These are phyloP conservation scores for Psilocybe tampanensis DNA, from an alignment of 768 basidiomycete species.

Conservation along the genomic window DNA sequence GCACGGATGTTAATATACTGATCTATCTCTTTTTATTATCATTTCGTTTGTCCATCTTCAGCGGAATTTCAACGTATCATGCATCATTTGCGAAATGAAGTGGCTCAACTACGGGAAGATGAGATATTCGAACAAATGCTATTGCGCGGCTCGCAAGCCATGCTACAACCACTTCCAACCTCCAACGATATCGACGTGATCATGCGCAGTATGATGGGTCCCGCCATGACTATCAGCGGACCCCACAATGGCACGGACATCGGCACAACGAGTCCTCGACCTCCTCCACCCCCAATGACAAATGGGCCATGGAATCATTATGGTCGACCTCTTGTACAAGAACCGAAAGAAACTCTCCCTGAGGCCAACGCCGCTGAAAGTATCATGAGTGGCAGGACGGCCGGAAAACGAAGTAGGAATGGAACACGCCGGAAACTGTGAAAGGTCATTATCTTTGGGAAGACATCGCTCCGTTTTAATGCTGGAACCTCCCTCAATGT, in stretches of 20 bases:
- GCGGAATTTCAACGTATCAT: conserved; percentile 38
- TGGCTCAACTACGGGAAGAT: conserved; percentile 47
- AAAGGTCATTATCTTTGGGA: not conserved
- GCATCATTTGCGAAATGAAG: conserved; percentile 34
- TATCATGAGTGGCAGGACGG: conserved; percentile 23
- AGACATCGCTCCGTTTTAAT: no score
- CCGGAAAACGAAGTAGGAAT: conserved; percentile 29
- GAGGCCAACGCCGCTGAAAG: conserved; percentile 10
- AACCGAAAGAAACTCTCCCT: conserved; percentile 14
- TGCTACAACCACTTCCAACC: conserved; percentile 41
- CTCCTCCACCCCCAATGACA: conserved; percentile 6
- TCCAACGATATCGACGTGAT: conserved; percentile 50
- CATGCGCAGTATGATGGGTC: conserved; percentile 56
- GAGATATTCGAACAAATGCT: conserved; percentile 51
- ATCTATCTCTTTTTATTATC: no score
- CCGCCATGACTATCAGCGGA: conserved; percentile 21
- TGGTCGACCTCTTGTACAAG: conserved; percentile 21
- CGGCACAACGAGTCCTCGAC: not conserved
- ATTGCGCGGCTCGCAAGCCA: conserved; percentile 48
- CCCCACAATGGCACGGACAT: conserved; percentile 17
- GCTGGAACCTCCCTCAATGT: no score
- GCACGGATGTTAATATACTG: no score
- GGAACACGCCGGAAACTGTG: conserved; percentile 22
- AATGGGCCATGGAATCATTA: conserved; percentile 40
- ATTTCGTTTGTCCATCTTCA: no score